Base-by-base conservation (phyloP, 805 yeast genomes). In the Myxozyma nipponensis region DNA sequence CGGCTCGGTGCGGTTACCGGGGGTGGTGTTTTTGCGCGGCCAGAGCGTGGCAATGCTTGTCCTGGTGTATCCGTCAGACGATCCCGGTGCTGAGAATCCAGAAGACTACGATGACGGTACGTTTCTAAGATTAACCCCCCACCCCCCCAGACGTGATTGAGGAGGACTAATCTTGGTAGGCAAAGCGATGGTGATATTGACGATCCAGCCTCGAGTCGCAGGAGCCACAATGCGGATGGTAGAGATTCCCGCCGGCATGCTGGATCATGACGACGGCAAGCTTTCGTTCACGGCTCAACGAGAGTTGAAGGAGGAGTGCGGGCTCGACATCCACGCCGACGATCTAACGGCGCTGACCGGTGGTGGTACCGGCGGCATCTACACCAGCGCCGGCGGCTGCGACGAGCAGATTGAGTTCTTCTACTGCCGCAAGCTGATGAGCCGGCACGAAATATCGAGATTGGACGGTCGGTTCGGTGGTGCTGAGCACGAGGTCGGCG, bases 191-290 rank as follows among this genome's bases (percentile, higher is more conserved):
- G 58, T 58, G 1, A 52, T 62, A 3, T 36, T 62, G 26, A 57
- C 60, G 2, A 25, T 49, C 4, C 66, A 62, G 49, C 63, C 66
- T 1, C 53, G 66, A 24, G 55, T 62, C 17, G 53, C 65, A 4
- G 52, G 56, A 3, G 64, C 61, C 9, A 32, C 52, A 23, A 40
- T 60, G 57, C 42, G 37, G 28, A 39, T 58, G 46, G 30, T 42
- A 25, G 66, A 62, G 49, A 47, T 62, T 32, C 66, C 66, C 3
- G 66, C 66, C 4, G 66, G 66, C 10, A 62, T 62, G 66, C 47
- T 50, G 35, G 66, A 62, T 35, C 47, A n/a, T 22, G 46, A 41
- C 35, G 50, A 52, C 30, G 22, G 23, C 19, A 39, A 48, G 3
- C 56, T 62, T 24, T 37, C 53, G 19, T 64, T 61, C 21, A 51